Evolutionary conservation across 2,329 filamentous ascomycete genomes (phyloP).

Genomic region (Amylocarpus encephaloides): DNA sequence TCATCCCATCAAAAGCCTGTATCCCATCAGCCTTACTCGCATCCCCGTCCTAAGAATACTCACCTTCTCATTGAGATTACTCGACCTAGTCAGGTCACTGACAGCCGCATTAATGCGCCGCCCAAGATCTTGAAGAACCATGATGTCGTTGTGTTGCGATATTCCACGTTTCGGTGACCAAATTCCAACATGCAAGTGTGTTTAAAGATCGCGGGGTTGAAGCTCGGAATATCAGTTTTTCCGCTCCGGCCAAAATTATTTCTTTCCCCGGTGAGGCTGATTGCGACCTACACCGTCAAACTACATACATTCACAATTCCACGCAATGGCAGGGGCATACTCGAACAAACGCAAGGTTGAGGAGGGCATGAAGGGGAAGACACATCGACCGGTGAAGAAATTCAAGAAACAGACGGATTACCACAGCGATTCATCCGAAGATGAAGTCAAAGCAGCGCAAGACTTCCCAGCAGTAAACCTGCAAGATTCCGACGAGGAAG

Average conservation of each 20-base stretch:
- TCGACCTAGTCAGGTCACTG: constrained; percentile 83
- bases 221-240: background rate
- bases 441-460: constrained; percentile 27
- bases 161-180: background rate
- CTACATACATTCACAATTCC: background rate
- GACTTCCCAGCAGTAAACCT: constrained; percentile 46
- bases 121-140: constrained; percentile 98
- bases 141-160: constrained; percentile 35
- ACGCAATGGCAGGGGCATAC: constrained; percentile 27
- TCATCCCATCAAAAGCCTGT: constrained; percentile 92
- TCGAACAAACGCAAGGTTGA: constrained; percentile 53
- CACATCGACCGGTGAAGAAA: constrained; percentile 45
- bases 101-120: constrained; percentile 98
- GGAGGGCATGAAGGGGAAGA: constrained; percentile 48
- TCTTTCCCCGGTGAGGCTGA: background rate
- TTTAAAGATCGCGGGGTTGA: constrained; percentile 4
- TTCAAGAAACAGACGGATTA: constrained; percentile 58
- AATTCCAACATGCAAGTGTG: constrained; percentile 8
- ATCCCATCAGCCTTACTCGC: constrained; percentile 32
- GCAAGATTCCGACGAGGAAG: constrained; percentile 35
- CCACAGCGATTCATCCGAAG: constrained; percentile 52
- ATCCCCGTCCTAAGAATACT: constrained; percentile 9
- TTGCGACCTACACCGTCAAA: background rate
- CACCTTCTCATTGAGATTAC: constrained; percentile 94
- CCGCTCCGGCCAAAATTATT: background rate